phyloP scores from a whole-genome alignment of 257 asterid genomes.

The Solanum tarijense region DNA sequence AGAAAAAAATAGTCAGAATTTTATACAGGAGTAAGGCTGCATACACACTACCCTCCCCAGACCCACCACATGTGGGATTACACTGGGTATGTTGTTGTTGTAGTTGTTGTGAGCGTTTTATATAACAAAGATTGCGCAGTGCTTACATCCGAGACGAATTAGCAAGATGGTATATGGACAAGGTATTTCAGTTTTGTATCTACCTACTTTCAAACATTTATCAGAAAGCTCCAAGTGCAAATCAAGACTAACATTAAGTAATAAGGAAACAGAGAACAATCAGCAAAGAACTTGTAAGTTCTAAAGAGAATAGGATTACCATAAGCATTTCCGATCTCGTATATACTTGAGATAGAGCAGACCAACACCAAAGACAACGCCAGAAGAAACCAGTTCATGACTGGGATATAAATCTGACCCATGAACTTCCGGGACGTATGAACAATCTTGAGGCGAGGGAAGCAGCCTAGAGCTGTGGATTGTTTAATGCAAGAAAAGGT shows the following conservation, averaged over 20 bases:
- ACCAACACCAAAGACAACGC: slow-evolving; percentile 64
- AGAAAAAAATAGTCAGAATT: neutral
- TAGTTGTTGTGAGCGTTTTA: neutral
- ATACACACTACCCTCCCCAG: neutral
- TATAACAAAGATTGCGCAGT: neutral
- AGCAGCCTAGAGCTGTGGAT: slow-evolving; percentile 92
- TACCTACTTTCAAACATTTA: neutral
- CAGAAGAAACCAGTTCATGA: slow-evolving; percentile 93
- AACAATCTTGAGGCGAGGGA: slow-evolving; percentile 91
- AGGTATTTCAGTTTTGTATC: neutral
- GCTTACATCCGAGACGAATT: neutral
- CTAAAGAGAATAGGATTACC: slow-evolving; percentile 39
- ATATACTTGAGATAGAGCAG: slow-evolving; percentile 76
- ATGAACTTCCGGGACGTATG: slow-evolving; percentile 91
- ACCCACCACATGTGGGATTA: neutral
- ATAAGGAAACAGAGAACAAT: neutral
- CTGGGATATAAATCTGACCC: slow-evolving; percentile 98
- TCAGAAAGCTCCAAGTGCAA: neutral
- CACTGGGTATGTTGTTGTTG: neutral
- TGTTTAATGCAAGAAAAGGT: slow-evolving; percentile 94
- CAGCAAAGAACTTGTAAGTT: neutral
- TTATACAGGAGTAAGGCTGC: neutral
- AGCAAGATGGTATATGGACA: neutral
- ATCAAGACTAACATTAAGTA: neutral
- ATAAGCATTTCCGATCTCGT: slow-evolving; percentile 98